Conservation (phyloP, 2,329 filamentous ascomycete genomes). For the Paecilomyces sp. region DNA sequence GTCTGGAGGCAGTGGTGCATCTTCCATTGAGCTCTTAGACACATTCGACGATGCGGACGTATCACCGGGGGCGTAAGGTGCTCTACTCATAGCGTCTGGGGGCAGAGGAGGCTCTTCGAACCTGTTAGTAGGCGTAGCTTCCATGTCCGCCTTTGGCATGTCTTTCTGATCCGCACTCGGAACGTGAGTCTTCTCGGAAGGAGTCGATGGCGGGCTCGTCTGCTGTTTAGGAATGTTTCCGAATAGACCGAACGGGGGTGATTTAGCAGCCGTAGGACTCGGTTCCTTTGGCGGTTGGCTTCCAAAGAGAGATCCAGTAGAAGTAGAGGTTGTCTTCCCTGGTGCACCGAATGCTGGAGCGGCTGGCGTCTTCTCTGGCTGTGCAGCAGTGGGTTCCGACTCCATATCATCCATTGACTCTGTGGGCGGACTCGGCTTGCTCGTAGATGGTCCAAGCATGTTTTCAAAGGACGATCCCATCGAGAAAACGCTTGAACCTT, state of each 20-base stretch:
- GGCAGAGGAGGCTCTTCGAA: conserved; percentile 35
- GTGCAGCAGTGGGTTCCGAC: conserved; percentile 15
- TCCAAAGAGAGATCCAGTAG: conserved; percentile 28
- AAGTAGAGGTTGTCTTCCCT: conserved; percentile 16
- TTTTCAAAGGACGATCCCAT: conserved; percentile 33
- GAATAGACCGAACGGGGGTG: conserved; percentile 22
- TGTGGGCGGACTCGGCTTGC: conserved; percentile 23
- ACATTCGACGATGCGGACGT: conserved; percentile 37
- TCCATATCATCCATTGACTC: conserved; percentile 33
- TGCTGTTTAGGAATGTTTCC: conserved; percentile 16
- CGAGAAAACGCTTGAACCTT: conserved; percentile 22
- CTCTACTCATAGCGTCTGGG: conserved; percentile 41
- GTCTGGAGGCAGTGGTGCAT: conserved; percentile 18
- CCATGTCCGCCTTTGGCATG: conserved; percentile 23
- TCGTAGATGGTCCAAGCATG: conserved; percentile 26
- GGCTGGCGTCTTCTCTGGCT: conserved; percentile 14
- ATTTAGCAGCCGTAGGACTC: conserved; percentile 18
- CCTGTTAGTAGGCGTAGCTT: conserved; percentile 22
- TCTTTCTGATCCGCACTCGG: conserved; percentile 22
- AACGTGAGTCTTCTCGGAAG: conserved; percentile 24
- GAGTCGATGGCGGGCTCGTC: conserved; percentile 21
- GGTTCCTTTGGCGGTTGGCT: conserved; percentile 18
- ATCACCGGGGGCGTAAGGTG: conserved; percentile 39
- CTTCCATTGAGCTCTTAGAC: conserved; percentile 8
- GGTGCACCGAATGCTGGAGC: conserved; percentile 21